These are phyloP conservation scores for Botrytis porri DNA, from an alignment of 2,329 filamentous ascomycete species.

Conservation along the genomic window DNA sequence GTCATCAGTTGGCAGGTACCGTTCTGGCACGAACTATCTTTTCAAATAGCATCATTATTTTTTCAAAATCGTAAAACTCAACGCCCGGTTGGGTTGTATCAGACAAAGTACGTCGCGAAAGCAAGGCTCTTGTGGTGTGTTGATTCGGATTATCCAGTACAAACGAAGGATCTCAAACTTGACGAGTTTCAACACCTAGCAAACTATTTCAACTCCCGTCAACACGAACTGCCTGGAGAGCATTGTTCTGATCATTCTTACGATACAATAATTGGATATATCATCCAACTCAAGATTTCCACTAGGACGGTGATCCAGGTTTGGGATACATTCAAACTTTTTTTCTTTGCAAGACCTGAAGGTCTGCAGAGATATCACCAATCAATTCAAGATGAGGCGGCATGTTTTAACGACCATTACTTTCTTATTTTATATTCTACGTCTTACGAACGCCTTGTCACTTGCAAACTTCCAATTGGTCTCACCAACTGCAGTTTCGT, in stretches of 20 bases:
- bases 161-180: conserved; percentile 17
- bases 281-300: background rate
- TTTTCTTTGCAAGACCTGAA: conserved; percentile 8
- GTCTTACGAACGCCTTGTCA: conserved; percentile 32
- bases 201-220: background rate
- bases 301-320: conserved; percentile 1
- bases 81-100: conserved; percentile 5
- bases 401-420: conserved; percentile 17
- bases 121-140: conserved; percentile 6
- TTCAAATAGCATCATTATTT: background rate
- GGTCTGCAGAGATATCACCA: conserved; percentile 11
- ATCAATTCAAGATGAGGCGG: conserved; percentile 14
- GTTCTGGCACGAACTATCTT: background rate
- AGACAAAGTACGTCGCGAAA: conserved; percentile 14
- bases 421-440: conserved; percentile 27
- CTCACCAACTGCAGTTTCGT: conserved; percentile 28
- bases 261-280: conserved; percentile 8
- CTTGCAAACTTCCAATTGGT: conserved; percentile 37
- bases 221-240: background rate
- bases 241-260: background rate
- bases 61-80: background rate
- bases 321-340: conserved; percentile 2
- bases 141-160: background rate
- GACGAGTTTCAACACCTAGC: conserved; percentile 7
- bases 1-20: background rate